Evolutionary conservation across 2,329 filamentous ascomycete genomes (phyloP).

Genomic region (Orbilia oligospora): DNA sequence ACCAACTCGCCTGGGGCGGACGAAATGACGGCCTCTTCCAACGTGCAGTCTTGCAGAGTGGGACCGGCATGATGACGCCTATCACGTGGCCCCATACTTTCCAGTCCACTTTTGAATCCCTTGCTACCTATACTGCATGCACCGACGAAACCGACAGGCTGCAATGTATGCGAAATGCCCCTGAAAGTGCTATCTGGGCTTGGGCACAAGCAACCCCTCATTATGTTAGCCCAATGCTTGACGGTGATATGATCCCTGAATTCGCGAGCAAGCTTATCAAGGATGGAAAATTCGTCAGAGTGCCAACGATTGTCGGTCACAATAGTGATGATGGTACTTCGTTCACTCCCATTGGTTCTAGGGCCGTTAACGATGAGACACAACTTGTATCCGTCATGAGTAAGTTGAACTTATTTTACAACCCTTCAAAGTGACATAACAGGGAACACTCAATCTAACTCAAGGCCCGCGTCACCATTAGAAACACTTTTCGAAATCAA

Average conservation of each 20-base stretch:
- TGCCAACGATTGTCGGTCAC: conserved; percentile 75
- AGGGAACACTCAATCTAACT: not conserved
- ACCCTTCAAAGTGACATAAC: not conserved
- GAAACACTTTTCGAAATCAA: not conserved
- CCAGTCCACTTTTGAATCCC: conserved; percentile 75
- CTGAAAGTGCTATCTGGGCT: conserved; percentile 69
- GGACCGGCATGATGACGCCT: conserved; percentile 71
- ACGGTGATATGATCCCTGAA: conserved; percentile 73
- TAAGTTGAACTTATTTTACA: not conserved
- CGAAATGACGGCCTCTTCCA: conserved; percentile 72
- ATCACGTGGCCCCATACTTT: conserved; percentile 74
- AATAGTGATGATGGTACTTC: conserved; percentile 77
- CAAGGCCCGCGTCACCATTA: not conserved
- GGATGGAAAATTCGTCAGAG: conserved; percentile 75
- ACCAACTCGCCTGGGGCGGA: conserved; percentile 72
- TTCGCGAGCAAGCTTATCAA: conserved; percentile 72
- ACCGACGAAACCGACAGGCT: conserved; percentile 72
- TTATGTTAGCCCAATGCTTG: conserved; percentile 67
- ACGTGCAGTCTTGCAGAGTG: conserved; percentile 71
- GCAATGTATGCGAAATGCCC: conserved; percentile 76
- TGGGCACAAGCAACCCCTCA: conserved; percentile 4
- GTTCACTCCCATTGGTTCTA: conserved; percentile 66
- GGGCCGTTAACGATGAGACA: conserved; percentile 2
- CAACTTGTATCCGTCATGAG: not conserved
- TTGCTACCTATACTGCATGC: conserved; percentile 75